Percentiles rank a stretch among this genome's conserved stretches.
Conservation (phyloP, 306 rosid genomes). For the Castanea sativa region DNA sequence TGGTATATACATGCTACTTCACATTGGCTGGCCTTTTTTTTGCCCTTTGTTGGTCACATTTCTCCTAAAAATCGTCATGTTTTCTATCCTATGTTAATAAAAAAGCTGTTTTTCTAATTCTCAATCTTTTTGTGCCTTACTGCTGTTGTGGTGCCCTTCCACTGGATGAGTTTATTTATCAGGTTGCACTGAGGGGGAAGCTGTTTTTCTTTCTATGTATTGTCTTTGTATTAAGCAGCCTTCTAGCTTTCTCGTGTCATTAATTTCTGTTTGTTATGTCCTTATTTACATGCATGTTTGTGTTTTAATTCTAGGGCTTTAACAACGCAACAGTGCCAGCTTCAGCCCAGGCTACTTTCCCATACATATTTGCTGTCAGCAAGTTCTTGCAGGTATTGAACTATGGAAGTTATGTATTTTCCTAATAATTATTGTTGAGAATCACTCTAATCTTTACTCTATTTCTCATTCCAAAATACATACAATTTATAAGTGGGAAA, state of each 20-base stretch:
- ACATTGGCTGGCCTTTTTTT: background rate
- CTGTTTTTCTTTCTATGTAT: background rate
- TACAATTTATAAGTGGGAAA: background rate
- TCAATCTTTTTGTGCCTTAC: background rate
- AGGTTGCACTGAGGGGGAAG: background rate
- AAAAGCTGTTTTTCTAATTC: background rate
- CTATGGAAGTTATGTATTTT: constrained; percentile 7
- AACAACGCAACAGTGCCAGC: constrained; percentile 74
- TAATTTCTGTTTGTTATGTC: background rate
- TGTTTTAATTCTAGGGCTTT: constrained; percentile 48
- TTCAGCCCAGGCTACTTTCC: constrained; percentile 83
- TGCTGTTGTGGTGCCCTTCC: background rate
- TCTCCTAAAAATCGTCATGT: background rate
- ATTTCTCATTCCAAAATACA: background rate
- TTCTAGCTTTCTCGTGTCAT: background rate
- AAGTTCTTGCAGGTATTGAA: constrained; percentile 82
- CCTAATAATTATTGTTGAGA: background rate
- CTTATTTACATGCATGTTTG: constrained; percentile 17
- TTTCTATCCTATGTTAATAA: background rate
- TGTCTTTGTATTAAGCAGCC: background rate
- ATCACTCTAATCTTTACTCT: background rate
- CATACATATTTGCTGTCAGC: constrained; percentile 79
- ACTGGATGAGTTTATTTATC: background rate
- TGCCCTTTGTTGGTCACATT: background rate
- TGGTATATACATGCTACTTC: background rate